These are phyloP conservation scores for Flagelloscypha sp. DNA, from an alignment of 768 basidiomycete genomes.

Conservation along the genomic window DNA sequence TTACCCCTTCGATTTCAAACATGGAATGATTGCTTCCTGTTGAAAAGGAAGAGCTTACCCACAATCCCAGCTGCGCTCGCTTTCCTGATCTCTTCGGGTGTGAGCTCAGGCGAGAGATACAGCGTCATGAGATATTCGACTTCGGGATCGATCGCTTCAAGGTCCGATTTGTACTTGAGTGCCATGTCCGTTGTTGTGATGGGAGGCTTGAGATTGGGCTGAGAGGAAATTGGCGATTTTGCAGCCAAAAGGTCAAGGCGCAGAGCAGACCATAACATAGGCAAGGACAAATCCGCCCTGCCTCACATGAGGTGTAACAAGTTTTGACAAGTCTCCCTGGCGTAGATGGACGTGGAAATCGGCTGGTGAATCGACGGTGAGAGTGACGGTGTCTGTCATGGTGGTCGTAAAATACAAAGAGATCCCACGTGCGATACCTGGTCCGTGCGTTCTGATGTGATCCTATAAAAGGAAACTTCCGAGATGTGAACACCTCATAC, in stretches of 20 bases:
- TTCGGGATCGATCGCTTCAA: slow-evolving; percentile 65
- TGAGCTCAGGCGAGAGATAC: slow-evolving; percentile 87
- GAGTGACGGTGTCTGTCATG: slow-evolving; percentile 27
- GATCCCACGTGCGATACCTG: too few species aligned
- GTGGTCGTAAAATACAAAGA: too few species aligned
- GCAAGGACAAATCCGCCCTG: slow-evolving; percentile 85
- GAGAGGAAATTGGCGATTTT: slow-evolving; percentile 8
- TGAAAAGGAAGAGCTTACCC: slow-evolving; percentile 22
- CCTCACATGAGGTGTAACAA: slow-evolving; percentile 86
- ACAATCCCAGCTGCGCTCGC: slow-evolving; percentile 79
- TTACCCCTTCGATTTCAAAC: slow-evolving; percentile 49
- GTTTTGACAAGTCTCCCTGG: slow-evolving; percentile 70
- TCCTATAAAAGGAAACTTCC: too few species aligned
- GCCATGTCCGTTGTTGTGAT: slow-evolving; percentile 78
- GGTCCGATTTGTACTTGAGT: slow-evolving; percentile 65
- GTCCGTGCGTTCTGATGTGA: too few species aligned
- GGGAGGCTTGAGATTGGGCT: slow-evolving; percentile 93
- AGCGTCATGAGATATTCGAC: slow-evolving; percentile 93
- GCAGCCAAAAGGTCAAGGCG: slow-evolving; percentile 7
- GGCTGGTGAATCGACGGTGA: slow-evolving; percentile 57
- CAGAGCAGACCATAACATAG: slow-evolving; percentile 99
- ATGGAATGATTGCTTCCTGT: not conserved
- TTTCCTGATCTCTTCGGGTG: slow-evolving; percentile 83
- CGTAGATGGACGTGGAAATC: slow-evolving; percentile 98
- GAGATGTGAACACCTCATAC: slow-evolving; percentile 29